phyloP scores from a whole-genome alignment of 352 stramenopile species.

The Nothophytophthora sp. region DNA sequence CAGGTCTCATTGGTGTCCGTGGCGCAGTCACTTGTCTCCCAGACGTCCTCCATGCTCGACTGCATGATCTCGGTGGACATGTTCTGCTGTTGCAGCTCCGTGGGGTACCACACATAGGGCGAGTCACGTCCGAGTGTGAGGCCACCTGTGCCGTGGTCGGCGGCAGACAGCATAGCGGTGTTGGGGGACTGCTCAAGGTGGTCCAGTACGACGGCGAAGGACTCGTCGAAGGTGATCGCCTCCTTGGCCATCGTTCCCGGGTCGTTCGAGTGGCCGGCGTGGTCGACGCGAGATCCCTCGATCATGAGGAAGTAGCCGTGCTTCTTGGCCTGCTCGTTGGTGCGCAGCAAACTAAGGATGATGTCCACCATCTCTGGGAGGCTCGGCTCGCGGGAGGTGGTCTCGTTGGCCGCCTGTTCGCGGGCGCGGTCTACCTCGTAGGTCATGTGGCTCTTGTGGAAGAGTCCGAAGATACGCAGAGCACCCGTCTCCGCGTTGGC shows the following conservation, averaged over 20 bases:
- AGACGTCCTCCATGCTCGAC: slow-evolving; percentile 32
- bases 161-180: slow-evolving; percentile 54
- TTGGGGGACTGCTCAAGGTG: slow-evolving; percentile 50
- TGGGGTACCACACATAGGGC: slow-evolving; percentile 56
- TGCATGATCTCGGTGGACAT: slow-evolving; percentile 67
- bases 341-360: slow-evolving; percentile 59
- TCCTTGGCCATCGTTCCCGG: slow-evolving; percentile 68
- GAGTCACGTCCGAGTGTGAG: slow-evolving; percentile 51
- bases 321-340: slow-evolving; percentile 71
- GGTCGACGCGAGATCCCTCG: slow-evolving; percentile 70
- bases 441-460: slow-evolving; percentile 64
- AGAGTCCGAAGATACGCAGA: slow-evolving; percentile 60
- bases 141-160: slow-evolving; percentile 69
- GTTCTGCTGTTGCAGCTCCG: slow-evolving; percentile 46
- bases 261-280: slow-evolving; percentile 70
- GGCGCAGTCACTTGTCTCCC: slow-evolving; percentile 35
- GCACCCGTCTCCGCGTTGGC: slow-evolving; percentile 45
- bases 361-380: slow-evolving; percentile 67
- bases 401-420: slow-evolving; percentile 30
- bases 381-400: slow-evolving; percentile 50
- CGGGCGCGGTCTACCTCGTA: slow-evolving; percentile 67
- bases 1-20: slow-evolving; percentile 39
- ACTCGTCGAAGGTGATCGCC: slow-evolving; percentile 70
- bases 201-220: slow-evolving; percentile 63
- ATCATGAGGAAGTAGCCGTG: slow-evolving; percentile 81